Evolutionary conservation across 441 rosid species (phyloP), one percentile per base, ranked within the genome.

Genomic region (Euphorbia celastroides): DNA sequence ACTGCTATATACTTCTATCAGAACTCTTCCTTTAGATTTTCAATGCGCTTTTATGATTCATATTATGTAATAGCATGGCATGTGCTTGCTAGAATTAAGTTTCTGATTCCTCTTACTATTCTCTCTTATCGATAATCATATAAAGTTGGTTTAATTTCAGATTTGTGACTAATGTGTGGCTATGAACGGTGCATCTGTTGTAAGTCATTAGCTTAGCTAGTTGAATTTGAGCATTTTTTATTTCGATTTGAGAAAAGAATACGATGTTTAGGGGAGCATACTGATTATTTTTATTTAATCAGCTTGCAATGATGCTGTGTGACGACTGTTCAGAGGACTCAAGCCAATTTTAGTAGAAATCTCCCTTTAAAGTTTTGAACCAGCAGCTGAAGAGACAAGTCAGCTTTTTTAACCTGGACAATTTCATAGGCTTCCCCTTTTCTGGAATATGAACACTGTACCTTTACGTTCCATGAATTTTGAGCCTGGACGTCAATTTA

Each of bases 261-360:
- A 55, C 25, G 59, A 64, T 46, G 14, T 67, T 57, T 32, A 25
- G 64, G 60, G 66, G 19, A 70, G 69, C 61, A 57, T 69, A 75
- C 85, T 79, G 74, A 83, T 79, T 61, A 54, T 69, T 75, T 74
- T 71, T 70, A 63, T 77, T 72, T 60, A 70, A 80, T 75, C 82
- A 82, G 86, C 86, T 84, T 78, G 86, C 84, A 82, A 82, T 75
- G 86, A 82, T 78, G 86, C 80, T 77, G 84, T 84, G 86, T 82
- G 83, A 82, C 75, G 81, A 72, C 57, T 74, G 61, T 61, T 80
- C 79, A 56, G 81, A 78, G 72, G 81, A 69, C 46, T 73, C 68
- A 64, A 75, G 79, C 74, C 65, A 65, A 75, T 67, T 76, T 68
- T 62, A 30, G 42, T 70, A 62, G 59, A 76, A 70, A 62, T 77